A percentile compares a stretch with the other conserved stretches of the same genome.
These are phyloP conservation scores for Cicer bijugum DNA, from an alignment of 306 rosid species.

Conservation along the genomic window DNA sequence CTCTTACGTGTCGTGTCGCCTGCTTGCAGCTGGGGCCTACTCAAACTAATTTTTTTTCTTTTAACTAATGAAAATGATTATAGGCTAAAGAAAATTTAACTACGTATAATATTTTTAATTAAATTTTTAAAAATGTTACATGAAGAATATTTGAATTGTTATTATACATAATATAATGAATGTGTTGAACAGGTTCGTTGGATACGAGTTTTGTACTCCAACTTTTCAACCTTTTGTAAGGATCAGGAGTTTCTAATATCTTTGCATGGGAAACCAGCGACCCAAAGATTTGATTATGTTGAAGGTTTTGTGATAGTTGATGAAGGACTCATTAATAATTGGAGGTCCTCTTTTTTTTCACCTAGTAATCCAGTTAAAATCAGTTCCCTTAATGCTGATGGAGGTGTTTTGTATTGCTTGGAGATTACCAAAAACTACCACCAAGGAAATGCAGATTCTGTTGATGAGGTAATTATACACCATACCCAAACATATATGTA, in stretches of 20 bases:
- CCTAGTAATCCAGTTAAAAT: slow-evolving; percentile 82
- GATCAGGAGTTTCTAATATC: slow-evolving; percentile 91
- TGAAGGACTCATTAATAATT: slow-evolving; percentile 85
- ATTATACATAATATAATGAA: no score
- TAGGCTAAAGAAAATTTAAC: background rate
- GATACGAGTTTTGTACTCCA: slow-evolving; percentile 86
- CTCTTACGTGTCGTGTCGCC: slow-evolving; percentile 35
- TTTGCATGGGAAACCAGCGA: slow-evolving; percentile 60
- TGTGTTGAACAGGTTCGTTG: slow-evolving; percentile 71
- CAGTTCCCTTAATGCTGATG: slow-evolving; percentile 66
- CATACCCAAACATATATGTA: background rate
- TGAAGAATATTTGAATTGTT: no score
- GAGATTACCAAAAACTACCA: slow-evolving; percentile 88
- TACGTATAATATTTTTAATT: no score
- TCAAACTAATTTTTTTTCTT: slow-evolving; percentile 10
- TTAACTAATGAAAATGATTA: background rate
- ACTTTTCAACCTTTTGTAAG: slow-evolving; percentile 65
- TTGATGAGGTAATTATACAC: slow-evolving; percentile 67
- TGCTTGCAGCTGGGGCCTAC: background rate
- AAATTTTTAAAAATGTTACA: no score
- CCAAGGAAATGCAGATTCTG: slow-evolving; percentile 49
- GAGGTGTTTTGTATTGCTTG: slow-evolving; percentile 87
- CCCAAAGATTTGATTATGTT: slow-evolving; percentile 78
- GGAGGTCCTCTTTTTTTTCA: slow-evolving; percentile 95
- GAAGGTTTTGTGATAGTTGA: slow-evolving; percentile 97